Conservation (phyloP, 108 stramenopile genomes). For the Mediolabrus comicus region DNA sequence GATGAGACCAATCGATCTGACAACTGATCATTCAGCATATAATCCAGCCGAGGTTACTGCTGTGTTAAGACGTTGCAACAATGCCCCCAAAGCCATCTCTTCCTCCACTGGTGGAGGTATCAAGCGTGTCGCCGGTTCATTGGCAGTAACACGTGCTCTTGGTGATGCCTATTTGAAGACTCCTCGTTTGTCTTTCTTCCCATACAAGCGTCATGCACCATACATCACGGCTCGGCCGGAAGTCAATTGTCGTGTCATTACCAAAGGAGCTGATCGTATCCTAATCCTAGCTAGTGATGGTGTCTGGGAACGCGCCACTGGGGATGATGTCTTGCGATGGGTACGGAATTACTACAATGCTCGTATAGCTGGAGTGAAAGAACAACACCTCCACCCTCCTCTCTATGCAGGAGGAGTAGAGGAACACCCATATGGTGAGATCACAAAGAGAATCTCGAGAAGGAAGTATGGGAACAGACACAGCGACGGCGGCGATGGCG, state of each 20-base stretch:
- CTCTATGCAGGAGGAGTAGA: conserved; percentile 6
- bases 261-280: conserved; percentile 68
- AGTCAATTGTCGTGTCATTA: conserved; percentile 78
- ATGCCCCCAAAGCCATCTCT: conserved; percentile 79
- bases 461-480: conserved; percentile 13
- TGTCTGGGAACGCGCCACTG: conserved; percentile 81
- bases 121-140: conserved; percentile 82
- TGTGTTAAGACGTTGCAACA: conserved; percentile 78
- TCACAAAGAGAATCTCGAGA: conserved; percentile 14
- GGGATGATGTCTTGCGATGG: conserved; percentile 74
- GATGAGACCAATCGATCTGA: conserved; percentile 79
- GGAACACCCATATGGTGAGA: conserved; percentile 27
- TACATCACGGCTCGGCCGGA: conserved; percentile 87
- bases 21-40: conserved; percentile 85
- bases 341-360: conserved; percentile 72
- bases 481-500: conserved; percentile 1
- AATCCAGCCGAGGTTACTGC: conserved; percentile 82
- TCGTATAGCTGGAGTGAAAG: conserved; percentile 59
- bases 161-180: conserved; percentile 89
- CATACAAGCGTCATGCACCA: conserved; percentile 79
- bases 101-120: conserved; percentile 79
- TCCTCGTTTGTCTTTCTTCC: conserved; percentile 73
- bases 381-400: conserved; percentile 29
- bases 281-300: conserved; percentile 84
- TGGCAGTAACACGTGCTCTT: conserved; percentile 82